Conservation (phyloP, 1,284 basidiomycete genomes). For the Microbotryum scabiosae region DNA sequence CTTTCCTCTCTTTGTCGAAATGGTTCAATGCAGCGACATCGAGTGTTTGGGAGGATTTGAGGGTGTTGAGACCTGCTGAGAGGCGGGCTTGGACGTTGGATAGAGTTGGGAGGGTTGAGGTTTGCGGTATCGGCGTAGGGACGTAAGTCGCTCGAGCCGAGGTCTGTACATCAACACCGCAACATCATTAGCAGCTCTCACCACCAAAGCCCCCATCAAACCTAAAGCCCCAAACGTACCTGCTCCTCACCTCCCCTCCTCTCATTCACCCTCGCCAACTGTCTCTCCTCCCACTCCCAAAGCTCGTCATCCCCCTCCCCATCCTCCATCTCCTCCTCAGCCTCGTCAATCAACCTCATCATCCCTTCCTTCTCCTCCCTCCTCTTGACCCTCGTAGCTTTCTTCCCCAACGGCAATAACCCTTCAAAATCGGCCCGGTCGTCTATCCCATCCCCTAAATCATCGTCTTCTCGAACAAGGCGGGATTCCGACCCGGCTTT, state of each 20-base stretch:
- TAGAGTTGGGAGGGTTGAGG: constrained; percentile 52
- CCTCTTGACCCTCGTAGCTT: constrained; percentile 64
- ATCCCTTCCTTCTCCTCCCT: constrained; percentile 62
- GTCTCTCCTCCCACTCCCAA: constrained; percentile 80
- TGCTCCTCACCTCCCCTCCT: constrained; percentile 21
- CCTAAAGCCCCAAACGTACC: background rate
- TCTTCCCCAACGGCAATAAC: constrained; percentile 74
- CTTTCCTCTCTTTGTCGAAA: constrained; percentile 53
- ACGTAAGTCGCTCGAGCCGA: constrained; percentile 47
- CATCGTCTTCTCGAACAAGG: constrained; percentile 82
- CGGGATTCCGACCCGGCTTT: constrained; percentile 57
- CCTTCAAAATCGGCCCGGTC: constrained; percentile 84
- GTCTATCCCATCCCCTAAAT: constrained; percentile 78
- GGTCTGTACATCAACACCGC: background rate
- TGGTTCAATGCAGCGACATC: constrained; percentile 34
- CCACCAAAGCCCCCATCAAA: background rate
- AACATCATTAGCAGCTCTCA: no score
- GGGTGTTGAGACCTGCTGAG: constrained; percentile 52
- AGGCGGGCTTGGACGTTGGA: constrained; percentile 62
- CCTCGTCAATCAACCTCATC: constrained; percentile 77
- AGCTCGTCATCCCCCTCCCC: constrained; percentile 72
- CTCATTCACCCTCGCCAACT: constrained; percentile 61
- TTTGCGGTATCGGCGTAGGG: constrained; percentile 54
- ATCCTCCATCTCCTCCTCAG: constrained; percentile 54
- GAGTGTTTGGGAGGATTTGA: constrained; percentile 43